Conservation (phyloP, 371 early-diverging fungal species). For the Rhizomucor pusillus region DNA sequence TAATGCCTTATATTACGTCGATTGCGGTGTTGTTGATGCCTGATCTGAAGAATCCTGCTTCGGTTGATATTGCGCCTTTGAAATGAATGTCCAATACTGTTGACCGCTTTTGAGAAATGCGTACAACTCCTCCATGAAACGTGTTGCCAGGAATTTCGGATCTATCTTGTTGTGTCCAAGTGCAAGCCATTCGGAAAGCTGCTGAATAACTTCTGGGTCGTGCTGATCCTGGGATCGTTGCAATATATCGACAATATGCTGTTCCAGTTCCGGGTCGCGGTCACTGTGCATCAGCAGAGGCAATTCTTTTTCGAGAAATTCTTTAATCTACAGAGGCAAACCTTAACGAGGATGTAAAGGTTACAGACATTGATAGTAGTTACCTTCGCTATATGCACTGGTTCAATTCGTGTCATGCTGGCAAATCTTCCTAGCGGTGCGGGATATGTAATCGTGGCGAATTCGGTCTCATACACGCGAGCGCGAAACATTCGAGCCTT, state of each 20-base stretch:
- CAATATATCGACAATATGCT: not conserved
- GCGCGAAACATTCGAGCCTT: constrained; percentile 16
- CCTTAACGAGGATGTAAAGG: too few species aligned
- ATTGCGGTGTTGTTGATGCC: too few species aligned
- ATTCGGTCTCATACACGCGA: constrained; percentile 19
- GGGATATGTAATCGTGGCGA: constrained; percentile 14
- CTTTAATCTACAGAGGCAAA: not conserved
- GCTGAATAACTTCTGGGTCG: not conserved
- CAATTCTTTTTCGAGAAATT: not conserved
- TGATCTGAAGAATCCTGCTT: too few species aligned
- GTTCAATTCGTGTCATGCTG: constrained; percentile 18
- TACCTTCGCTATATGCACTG: constrained; percentile 40
- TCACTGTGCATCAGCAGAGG: not conserved
- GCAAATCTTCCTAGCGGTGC: constrained; percentile 16
- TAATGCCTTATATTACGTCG: too few species aligned
- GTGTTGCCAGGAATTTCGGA: not conserved
- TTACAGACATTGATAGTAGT: not conserved
- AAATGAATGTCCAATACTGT: not conserved
- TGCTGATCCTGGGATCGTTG: not conserved
- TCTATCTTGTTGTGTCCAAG: not conserved
- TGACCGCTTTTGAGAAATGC: not conserved
- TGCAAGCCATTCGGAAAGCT: not conserved
- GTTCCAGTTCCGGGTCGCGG: not conserved
- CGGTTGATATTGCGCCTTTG: not conserved
- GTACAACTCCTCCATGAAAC: not conserved